Base-by-base conservation (phyloP, 2,329 filamentous ascomycete species). In the Gyromitra esculenta region DNA sequence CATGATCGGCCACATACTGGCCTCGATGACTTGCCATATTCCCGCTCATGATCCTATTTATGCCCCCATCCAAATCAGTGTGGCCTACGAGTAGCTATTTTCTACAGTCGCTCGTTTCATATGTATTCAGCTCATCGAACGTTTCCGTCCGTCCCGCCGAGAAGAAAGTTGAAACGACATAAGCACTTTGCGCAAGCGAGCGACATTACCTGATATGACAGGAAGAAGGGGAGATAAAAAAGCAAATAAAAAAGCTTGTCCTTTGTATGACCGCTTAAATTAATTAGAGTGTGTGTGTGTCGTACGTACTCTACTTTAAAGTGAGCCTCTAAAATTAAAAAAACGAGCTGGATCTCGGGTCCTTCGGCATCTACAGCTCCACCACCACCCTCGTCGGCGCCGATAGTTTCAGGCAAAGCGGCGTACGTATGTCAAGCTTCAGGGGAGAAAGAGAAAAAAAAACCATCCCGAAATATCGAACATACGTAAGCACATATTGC, bases 231-330 rank as follows among this genome's bases (percentile, higher is more conserved):
- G 45, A 57, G 60, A 5, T 15, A 43, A 67, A 67, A 67, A 73
- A 67, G 65, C 35, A 60, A 41, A 71, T 48, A 62, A 59, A 64
- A 71, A 67, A 66, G 60, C 62, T 77, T 68, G 67, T 72, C 65
- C 57, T 45, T 73, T 68, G 69, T 73, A 63, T 76, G 63, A 73
- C 69, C 63, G 63, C 35, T 48, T 69, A 77, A 74, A 73, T 76
- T 66, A 73, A 65, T 64, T 50, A 66, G 39, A 50, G 59, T 69
- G 57, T 54, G 50, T 54, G 50, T 67, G 64, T 64, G 68, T 68
- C 69, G 50, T 43, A 72, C 69, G 52, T 70, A 69, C 60, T 75
- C 70, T 68, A 77, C 68, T 52, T 59, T 70, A 66, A 56, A 69
- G 72, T 69, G 57, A 75, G 48, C 50, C 59, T 54, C n/a, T 62